A percentile compares a stretch with the other conserved stretches of the same genome.
These are phyloP conservation scores for Paraleonurus japonicus DNA, from an alignment of 257 asterid genomes.

Conservation along the genomic window DNA sequence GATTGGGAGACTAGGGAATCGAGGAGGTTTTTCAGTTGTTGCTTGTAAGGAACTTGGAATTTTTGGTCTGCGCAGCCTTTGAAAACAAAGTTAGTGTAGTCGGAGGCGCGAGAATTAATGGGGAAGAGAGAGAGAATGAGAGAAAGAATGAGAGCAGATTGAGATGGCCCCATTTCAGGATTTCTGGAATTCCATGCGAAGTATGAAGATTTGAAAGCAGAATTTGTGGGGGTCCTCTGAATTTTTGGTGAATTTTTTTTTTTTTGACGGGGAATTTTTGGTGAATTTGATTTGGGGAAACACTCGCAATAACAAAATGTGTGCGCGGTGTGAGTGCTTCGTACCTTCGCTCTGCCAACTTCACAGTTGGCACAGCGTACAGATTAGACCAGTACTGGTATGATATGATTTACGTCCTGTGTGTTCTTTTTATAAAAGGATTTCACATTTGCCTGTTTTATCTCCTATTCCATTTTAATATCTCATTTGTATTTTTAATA, in stretches of 20 bases:
- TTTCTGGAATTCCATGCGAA: not conserved
- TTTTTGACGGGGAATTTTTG: too few species aligned
- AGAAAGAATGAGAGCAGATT: slow-evolving; percentile 25
- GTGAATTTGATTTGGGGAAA: not conserved
- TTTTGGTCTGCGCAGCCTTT: slow-evolving; percentile 87
- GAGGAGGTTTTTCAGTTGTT: slow-evolving; percentile 43
- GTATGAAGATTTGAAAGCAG: slow-evolving; percentile 10
- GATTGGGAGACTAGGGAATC: slow-evolving; percentile 53
- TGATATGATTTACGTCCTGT: not conserved
- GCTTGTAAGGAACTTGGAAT: slow-evolving; percentile 50
- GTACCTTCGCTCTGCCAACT: not conserved
- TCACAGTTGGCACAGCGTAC: slow-evolving; percentile 2
- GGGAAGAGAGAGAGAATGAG: slow-evolving; percentile 20
- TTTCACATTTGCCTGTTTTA: not conserved
- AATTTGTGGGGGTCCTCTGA: not conserved
- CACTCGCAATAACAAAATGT: not conserved
- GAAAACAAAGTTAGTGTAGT: slow-evolving; percentile 53
- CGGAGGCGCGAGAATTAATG: slow-evolving; percentile 36
- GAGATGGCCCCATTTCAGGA: slow-evolving; percentile 46
- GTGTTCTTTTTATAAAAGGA: not conserved
- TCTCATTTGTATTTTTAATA: too few species aligned
- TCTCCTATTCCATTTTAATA: too few species aligned
- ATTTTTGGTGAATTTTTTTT: too few species aligned
- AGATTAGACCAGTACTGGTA: not conserved
- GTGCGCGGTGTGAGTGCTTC: not conserved